Conservation (phyloP, 208 protist genomes). For the Trypanosoma avium region DNA sequence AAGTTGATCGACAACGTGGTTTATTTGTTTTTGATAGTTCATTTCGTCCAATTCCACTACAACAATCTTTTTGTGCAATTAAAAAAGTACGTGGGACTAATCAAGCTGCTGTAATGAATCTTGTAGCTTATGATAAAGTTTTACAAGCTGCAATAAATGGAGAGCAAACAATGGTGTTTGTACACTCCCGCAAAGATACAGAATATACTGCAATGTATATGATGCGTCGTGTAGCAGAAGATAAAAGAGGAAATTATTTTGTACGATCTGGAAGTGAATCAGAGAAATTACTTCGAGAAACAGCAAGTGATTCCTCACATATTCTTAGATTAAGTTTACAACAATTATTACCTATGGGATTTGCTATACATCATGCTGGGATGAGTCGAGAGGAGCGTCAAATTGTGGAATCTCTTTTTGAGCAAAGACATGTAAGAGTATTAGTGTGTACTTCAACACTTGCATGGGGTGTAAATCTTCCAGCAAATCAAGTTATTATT, state of each 20-base stretch:
- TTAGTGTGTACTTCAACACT: constrained; percentile 99
- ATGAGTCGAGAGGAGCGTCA: constrained; percentile 94
- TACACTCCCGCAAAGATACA: constrained; percentile 99
- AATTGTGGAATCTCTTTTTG: constrained; percentile 98
- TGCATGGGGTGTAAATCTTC: constrained; percentile 99
- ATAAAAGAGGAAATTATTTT: constrained; percentile 90
- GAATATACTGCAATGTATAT: constrained; percentile 94
- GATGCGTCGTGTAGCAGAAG: constrained; percentile 85
- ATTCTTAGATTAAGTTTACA: constrained; percentile 52
- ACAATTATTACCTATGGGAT: constrained; percentile 94
- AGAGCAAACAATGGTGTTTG: constrained; percentile 99
- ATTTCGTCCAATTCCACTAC: constrained; percentile 97
- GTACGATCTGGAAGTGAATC: constrained; percentile 81
- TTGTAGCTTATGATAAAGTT: constrained; percentile 98
- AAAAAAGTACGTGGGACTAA: constrained; percentile 94
- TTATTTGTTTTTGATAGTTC: constrained; percentile 95
- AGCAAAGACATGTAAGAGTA: constrained; percentile 94
- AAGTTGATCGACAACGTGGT: constrained; percentile 93
- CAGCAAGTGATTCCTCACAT: constrained; percentile 29
- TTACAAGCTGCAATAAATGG: constrained; percentile 84
- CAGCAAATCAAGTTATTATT: constrained; percentile 99
- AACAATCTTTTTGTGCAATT: constrained; percentile 98
- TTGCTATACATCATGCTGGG: constrained; percentile 99
- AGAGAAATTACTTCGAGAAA: constrained; percentile 82
- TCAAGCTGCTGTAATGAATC: constrained; percentile 96